These are phyloP conservation scores for Sphaerosporella brunnea DNA, from an alignment of 495 filamentous ascomycete species.

Conservation along the genomic window DNA sequence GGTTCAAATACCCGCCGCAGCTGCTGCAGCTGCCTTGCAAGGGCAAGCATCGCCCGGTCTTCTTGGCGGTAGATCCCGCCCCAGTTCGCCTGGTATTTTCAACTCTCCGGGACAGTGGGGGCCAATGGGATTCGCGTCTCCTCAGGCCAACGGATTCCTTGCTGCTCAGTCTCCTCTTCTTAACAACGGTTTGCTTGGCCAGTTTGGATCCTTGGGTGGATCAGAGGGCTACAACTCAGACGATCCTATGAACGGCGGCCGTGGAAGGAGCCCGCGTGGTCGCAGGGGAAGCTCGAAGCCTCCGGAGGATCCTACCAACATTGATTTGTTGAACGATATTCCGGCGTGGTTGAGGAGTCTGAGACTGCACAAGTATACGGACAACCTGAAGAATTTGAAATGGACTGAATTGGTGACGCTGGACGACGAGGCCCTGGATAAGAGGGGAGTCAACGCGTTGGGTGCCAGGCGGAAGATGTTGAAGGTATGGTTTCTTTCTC, in stretches of 20 bases:
- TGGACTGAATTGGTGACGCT: slow-evolving; percentile 89
- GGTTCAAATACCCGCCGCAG: slow-evolving; percentile 72
- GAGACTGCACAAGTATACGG: slow-evolving; percentile 94
- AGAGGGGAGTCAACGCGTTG: slow-evolving; percentile 83
- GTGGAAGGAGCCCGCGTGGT: slow-evolving; percentile 82
- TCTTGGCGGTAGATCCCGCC: slow-evolving; percentile 68
- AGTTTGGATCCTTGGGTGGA: slow-evolving; percentile 46
- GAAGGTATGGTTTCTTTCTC: slow-evolving; percentile 40
- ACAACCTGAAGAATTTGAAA: slow-evolving; percentile 89
- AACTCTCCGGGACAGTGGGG: slow-evolving; percentile 46
- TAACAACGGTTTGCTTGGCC: slow-evolving; percentile 53
- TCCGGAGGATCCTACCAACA: slow-evolving; percentile 91
- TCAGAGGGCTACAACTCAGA: slow-evolving; percentile 86
- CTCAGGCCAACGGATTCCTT: slow-evolving; percentile 90
- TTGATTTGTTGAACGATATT: slow-evolving; percentile 79
- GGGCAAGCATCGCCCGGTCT: slow-evolving; percentile 45
- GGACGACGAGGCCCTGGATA: slow-evolving; percentile 84
- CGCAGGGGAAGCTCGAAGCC: slow-evolving; percentile 90
- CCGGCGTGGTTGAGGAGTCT: slow-evolving; percentile 89
- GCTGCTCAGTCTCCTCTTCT: slow-evolving; percentile 67
- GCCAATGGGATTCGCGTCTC: slow-evolving; percentile 60
- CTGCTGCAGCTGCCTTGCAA: slow-evolving; percentile 65
- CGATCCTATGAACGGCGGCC: slow-evolving; percentile 78
- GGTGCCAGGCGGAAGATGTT: slow-evolving; percentile 95
- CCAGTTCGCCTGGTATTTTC: slow-evolving; percentile 76